Base-by-base conservation (phyloP, 2,329 filamentous ascomycete species). In the Cladosporium sp. region DNA sequence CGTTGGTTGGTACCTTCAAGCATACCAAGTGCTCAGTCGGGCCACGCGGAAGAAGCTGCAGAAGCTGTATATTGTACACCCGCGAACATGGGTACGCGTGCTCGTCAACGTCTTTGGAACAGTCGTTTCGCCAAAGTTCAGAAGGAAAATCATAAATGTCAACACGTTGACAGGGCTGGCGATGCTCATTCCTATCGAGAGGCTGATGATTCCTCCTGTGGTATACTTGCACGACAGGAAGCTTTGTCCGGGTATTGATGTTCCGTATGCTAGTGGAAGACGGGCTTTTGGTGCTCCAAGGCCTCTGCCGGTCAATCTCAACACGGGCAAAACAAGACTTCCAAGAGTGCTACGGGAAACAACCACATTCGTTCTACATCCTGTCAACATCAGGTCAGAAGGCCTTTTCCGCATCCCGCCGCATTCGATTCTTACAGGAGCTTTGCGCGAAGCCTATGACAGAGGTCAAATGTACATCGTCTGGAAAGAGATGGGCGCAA, bases 1-100 rank as follows among this genome's bases (percentile, higher is more conserved):
- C 29, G 84, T 82, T 79, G 82, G 82, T 46, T 86, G 84, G 84
- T 85, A 84, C 68, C 74, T 86, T 60, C 84, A 86, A 69, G 84
- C 84, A 18, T 86, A 86, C 73, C 82, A 85, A 71, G 78, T 85
- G 67, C 78, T 86, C 61, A 81, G 81, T 37, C 75, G 84, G 67
- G 84, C 83, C 5, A 82, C 83, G 72, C 79, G 84, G 66, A 86
- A 86, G 77, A 78, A 83, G 66, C 77, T 86, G 65, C 81, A 84
- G 72, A 82, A 80, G 71, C 77, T 86, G 50, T 86, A 85, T 73
- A 84, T 86, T 71, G 84, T 86, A 62, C 84, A 86, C 72, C 84
- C 85, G 71, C 80, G 83, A 65, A 83, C 81, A 29, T 86, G 84
- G 84, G 83, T 86, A 37, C 75, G 84, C 64, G 83, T 86, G 52